phyloP scores from a whole-genome alignment of 306 rosid species.

The Castanospermum australe region DNA sequence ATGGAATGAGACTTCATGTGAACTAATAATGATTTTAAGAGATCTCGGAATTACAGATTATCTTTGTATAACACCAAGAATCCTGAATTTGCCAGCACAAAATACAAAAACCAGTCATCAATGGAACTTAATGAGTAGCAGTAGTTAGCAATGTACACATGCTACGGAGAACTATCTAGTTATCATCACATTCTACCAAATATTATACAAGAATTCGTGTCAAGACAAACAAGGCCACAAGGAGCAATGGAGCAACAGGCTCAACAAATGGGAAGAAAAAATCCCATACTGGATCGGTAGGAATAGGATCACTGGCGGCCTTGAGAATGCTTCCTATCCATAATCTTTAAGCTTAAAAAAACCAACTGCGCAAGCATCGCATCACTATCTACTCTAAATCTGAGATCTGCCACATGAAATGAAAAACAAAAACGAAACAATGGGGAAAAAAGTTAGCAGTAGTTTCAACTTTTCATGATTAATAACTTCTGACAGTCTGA shows the following conservation, averaged over 20 bases:
- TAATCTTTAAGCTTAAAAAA: slow-evolving; percentile 22
- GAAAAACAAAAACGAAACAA: slow-evolving; percentile 1
- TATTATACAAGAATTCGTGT: slow-evolving; percentile 61
- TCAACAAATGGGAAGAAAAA: slow-evolving; percentile 19
- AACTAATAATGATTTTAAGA: slow-evolving; percentile 29
- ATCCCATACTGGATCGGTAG: slow-evolving; percentile 31
- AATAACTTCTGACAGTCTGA: background rate
- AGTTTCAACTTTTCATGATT: background rate
- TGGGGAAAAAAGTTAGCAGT: background rate
- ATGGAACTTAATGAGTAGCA: slow-evolving; percentile 47
- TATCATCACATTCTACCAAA: slow-evolving; percentile 53
- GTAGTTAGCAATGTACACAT: slow-evolving; percentile 74
- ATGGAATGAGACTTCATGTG: slow-evolving; percentile 27
- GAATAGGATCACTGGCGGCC: slow-evolving; percentile 8
- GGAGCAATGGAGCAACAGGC: background rate
- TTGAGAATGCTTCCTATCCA: slow-evolving; percentile 26
- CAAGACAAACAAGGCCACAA: slow-evolving; percentile 25
- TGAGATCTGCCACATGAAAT: slow-evolving; percentile 24
- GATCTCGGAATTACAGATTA: slow-evolving; percentile 53
- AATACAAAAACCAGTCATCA: slow-evolving; percentile 38
- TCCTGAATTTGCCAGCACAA: slow-evolving; percentile 68
- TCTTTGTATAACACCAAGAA: slow-evolving; percentile 51
- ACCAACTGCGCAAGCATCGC: slow-evolving; percentile 11
- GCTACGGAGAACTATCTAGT: slow-evolving; percentile 52
- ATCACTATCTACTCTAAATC: slow-evolving; percentile 36